These are phyloP conservation scores for Xerocomus potaroensis DNA, from an alignment of 768 basidiomycete species.

Conservation along the genomic window DNA sequence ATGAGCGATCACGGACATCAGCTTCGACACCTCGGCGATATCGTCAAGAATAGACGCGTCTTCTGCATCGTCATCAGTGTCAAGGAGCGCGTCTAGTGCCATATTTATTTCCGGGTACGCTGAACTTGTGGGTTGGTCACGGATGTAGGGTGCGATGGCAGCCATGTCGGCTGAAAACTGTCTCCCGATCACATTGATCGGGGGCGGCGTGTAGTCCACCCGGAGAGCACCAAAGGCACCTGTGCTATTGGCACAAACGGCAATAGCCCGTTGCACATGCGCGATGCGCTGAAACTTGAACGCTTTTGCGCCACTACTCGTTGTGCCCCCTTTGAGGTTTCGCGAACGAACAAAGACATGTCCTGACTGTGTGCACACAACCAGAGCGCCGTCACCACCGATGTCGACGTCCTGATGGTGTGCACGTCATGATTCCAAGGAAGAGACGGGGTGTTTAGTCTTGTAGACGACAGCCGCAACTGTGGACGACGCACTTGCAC, in stretches of 20 bases:
- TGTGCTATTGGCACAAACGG: conserved; percentile 80
- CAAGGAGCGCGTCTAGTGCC: conserved; percentile 1
- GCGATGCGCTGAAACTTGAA: conserved; percentile 80
- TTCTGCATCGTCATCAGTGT: conserved; percentile 36
- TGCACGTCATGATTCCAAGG: background rate
- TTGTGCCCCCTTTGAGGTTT: conserved; percentile 29
- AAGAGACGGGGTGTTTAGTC: background rate
- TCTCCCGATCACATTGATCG: conserved; percentile 53
- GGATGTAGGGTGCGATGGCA: conserved; percentile 56
- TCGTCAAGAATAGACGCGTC: conserved; percentile 37
- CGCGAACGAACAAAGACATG: conserved; percentile 87
- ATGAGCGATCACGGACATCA: conserved; percentile 14
- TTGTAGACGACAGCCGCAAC: background rate
- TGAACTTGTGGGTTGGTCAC: background rate
- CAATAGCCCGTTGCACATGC: conserved; percentile 77
- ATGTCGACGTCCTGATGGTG: conserved; percentile 74
- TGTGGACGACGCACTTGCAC: conserved; percentile 51
- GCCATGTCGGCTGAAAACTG: conserved; percentile 63
- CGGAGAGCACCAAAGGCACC: conserved; percentile 87
- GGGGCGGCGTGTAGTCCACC: conserved; percentile 59
- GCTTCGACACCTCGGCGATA: conserved; percentile 27
- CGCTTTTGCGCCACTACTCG: conserved; percentile 37
- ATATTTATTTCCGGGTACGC: background rate
- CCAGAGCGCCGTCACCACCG: conserved; percentile 80
- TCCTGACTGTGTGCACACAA: conserved; percentile 91